phyloP scores from a whole-genome alignment of 1,139 yeast species.

The Yamadazyma blattariae region DNA sequence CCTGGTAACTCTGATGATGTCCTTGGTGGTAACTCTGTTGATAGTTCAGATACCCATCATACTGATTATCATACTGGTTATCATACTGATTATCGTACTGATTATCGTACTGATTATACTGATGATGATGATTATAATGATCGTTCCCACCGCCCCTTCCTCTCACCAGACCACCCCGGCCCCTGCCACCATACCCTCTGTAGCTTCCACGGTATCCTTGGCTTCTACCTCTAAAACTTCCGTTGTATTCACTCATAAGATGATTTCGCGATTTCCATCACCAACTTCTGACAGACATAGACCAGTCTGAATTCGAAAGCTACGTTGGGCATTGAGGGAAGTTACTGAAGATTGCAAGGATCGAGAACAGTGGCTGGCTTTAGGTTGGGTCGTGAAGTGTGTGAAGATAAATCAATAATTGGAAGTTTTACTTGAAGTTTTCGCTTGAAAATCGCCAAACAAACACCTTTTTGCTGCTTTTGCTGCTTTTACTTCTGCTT shows the following conservation, averaged over 20 bases:
- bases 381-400: too few relatives aligned
- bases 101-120: constrained; percentile 14
- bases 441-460: too few relatives aligned
- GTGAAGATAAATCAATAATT: too few relatives aligned
- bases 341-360: too few relatives aligned
- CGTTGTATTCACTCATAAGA: constrained; percentile 6
- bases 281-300: too few relatives aligned
- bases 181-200: constrained; percentile 17
- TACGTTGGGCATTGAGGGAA: too few relatives aligned
- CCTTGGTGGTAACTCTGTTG: too few relatives aligned
- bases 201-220: constrained; percentile 14
- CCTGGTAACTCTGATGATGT: too few relatives aligned
- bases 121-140: background rate
- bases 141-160: constrained; percentile 1
- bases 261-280: background rate
- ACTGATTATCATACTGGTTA: background rate
- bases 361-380: too few relatives aligned
- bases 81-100: background rate
- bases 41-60: constrained; percentile 1
- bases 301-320: too few relatives aligned
- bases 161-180: constrained; percentile 22
- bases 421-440: too few relatives aligned
- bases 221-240: constrained; percentile 7
- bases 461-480: too few relatives aligned
- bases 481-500: background rate